phyloP scores from a whole-genome alignment of 2,329 filamentous ascomycete species.

The Botryosphaeria dothidea region DNA sequence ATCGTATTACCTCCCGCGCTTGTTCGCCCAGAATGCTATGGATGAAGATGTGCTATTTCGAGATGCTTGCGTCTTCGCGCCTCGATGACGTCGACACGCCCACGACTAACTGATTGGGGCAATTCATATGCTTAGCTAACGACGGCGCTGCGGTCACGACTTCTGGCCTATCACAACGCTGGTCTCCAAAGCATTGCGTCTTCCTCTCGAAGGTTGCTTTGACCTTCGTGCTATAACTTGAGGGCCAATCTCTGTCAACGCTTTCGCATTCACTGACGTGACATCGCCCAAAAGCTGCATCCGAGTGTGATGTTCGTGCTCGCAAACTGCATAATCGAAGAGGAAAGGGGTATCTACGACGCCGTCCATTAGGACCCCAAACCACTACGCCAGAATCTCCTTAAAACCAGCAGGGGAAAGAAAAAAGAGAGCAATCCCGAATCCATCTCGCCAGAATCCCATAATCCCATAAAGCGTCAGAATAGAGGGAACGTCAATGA shows the following conservation, averaged over 20 bases:
- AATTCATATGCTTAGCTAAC: not conserved
- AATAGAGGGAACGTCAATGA: too few species aligned
- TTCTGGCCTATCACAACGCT: not conserved
- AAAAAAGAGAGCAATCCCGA: not conserved
- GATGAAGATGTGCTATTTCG: not conserved
- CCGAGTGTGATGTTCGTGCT: too few species aligned
- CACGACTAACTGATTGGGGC: not conserved
- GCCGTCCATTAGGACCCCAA: not conserved
- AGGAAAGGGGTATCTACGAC: not conserved
- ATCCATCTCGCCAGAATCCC: not conserved
- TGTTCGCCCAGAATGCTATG: not conserved
- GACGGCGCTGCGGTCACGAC: not conserved
- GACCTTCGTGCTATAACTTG: too few species aligned
- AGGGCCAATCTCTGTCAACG: too few species aligned
- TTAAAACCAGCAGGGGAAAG: not conserved
- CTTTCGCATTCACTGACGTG: too few species aligned
- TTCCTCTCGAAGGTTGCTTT: too few species aligned
- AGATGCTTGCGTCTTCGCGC: not conserved
- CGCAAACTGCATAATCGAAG: not conserved
- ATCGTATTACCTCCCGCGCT: not conserved
- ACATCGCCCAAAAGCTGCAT: too few species aligned
- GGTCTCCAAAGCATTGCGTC: too few species aligned
- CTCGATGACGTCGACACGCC: not conserved
- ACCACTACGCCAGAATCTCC: not conserved
- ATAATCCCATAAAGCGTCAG: not conserved